Evolutionary conservation across 1,139 yeast genomes (phyloP).

Genomic region (Pichia sp.): DNA sequence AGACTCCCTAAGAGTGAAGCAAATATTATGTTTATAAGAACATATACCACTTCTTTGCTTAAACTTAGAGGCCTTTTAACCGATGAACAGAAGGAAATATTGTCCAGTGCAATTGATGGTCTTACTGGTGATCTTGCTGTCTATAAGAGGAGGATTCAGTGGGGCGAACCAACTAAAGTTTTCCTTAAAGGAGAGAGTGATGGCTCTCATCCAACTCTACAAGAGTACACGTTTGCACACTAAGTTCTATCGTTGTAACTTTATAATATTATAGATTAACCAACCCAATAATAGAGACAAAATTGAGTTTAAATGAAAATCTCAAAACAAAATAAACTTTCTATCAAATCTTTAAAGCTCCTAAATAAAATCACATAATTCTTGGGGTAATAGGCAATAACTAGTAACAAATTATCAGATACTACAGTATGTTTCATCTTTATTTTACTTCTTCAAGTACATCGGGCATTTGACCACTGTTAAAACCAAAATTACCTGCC

Average conservation of each 20-base stretch:
- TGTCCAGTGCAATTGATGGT: conserved; percentile 42
- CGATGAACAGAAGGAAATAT: conserved; percentile 43
- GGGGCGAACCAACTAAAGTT: conserved; percentile 28
- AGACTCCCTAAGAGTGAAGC: conserved; percentile 51
- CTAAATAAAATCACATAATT: no score
- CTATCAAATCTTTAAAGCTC: background rate
- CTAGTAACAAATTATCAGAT: no score
- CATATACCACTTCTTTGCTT: conserved; percentile 58
- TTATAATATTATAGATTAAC: no score
- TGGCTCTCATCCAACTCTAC: conserved; percentile 22
- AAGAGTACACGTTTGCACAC: conserved; percentile 15
- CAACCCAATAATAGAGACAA: no score
- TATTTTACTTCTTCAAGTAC: no score
- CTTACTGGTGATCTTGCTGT: conserved; percentile 21
- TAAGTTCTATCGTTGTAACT: background rate
- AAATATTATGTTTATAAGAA: conserved; percentile 53
- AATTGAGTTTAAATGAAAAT: no score
- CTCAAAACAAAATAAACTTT: background rate
- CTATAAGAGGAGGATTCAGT: conserved; percentile 25
- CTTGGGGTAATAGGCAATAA: no score
- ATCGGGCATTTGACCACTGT: no score
- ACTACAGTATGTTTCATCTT: no score
- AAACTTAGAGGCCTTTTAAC: conserved; percentile 34
- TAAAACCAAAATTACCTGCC: no score
- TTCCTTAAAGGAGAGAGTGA: conserved; percentile 25